A percentile compares a stretch with the other conserved stretches of the same genome.
phyloP scores from a whole-genome alignment of 2,329 filamentous ascomycete species.

The Fusarium musae region DNA sequence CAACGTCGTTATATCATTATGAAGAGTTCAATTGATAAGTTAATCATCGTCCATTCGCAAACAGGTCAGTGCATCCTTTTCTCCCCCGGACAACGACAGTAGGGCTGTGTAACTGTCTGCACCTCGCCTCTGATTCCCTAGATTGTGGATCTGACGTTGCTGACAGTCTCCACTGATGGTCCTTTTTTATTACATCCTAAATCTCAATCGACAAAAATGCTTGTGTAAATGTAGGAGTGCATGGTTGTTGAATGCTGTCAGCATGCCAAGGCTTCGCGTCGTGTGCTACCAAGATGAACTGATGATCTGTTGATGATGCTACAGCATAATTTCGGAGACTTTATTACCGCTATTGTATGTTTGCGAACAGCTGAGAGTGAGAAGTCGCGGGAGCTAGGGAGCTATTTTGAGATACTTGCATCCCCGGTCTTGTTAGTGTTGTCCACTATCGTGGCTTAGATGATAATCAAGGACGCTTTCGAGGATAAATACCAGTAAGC shows the following conservation, averaged over 20 bases:
- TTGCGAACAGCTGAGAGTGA: neutral
- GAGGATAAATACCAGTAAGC: neutral
- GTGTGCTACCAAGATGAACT: neutral
- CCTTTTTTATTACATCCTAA: neutral
- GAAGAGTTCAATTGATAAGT: neutral
- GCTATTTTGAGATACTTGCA: neutral
- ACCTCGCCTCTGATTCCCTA: slow-evolving; percentile 28
- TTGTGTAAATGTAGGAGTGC: accelerated
- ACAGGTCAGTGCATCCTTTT: neutral
- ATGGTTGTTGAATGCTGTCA: neutral
- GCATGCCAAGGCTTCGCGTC: neutral
- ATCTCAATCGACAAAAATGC: neutral
- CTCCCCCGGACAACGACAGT: neutral
- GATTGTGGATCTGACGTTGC: slow-evolving; percentile 15
- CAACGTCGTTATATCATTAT: neutral
- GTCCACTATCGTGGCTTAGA: slow-evolving; percentile 12
- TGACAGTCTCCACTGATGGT: slow-evolving; percentile 18
- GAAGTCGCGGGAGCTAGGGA: neutral
- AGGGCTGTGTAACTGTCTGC: slow-evolving; percentile 23
- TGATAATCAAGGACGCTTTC: neutral
- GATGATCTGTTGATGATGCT: neutral
- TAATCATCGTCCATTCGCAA: neutral
- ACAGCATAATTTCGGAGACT: neutral
- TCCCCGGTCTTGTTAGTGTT: neutral
- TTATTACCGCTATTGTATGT: neutral